Base-by-base conservation (phyloP, 176 grass and related monocot species). In the Zea mays region DNA sequence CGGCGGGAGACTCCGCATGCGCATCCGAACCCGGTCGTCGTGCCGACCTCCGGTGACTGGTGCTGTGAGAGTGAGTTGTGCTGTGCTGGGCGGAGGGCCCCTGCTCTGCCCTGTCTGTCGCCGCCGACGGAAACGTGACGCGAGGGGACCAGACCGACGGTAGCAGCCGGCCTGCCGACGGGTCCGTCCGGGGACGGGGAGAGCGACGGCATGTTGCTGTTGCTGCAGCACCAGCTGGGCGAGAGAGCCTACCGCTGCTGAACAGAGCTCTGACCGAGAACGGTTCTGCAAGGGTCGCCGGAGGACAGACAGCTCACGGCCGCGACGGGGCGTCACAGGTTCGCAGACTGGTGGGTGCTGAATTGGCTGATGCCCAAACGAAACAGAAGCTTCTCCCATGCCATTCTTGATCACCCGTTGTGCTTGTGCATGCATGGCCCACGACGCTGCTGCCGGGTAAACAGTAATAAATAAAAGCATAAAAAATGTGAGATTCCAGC, bases 1-100 rank as follows among this genome's bases (percentile, higher is more conserved):
- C 73, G 67, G 80, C 27, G 27, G 5, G 12, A 9, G 6, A 27
- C 27, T 27, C 27, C 27, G 27, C 27, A 27, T 27, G 0, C 27
- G 27, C 27, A 27, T 27, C 27, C 27, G 27, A 27, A 27, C 8
- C 39, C 3, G 16, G 73, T 85, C 68, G 39, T 70, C 73, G 65
- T 41, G 78, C 78, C 55, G 64, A 81, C 64, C 77, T 86, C 63
- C 65, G 56, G 65, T 6, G 72, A 75, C 50, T 7, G 17, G 51
- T 54, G 51, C 7, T 41, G 73, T 56, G 66, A 48, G 64, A 60
- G 50, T 16, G 76, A 19, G 7, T 19, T 5, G 66, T 41, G 19
- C 54, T 55, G 5, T 27, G 27, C 27, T 1, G 27, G 27, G 27
- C 27, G 27, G 27, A 27, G 27, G 27, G 27, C 0, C 27, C 27